A percentile compares a stretch with the other conserved stretches of the same genome.
Evolutionary conservation across 1,139 yeast genomes (phyloP).

Genomic region (Candida sp.): DNA sequence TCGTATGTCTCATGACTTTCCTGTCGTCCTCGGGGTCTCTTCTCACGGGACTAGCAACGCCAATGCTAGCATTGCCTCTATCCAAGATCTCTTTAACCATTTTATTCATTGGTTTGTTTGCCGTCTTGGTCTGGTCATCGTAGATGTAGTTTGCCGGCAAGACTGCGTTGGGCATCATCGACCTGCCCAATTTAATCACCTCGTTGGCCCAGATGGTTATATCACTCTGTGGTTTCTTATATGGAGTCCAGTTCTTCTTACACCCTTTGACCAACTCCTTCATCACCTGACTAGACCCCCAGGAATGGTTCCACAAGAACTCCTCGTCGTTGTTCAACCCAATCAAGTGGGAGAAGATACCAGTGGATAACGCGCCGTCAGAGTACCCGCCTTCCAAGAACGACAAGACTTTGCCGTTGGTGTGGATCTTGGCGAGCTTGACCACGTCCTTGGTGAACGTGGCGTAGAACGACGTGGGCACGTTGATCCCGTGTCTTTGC

Average conservation of each 20-base stretch:
- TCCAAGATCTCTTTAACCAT: slow-evolving; percentile 38
- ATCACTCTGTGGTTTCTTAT: slow-evolving; percentile 50
- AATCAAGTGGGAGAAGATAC: slow-evolving; percentile 77
- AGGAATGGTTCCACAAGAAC: slow-evolving; percentile 61
- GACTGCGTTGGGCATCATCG: slow-evolving; percentile 67
- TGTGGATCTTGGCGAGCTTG: slow-evolving; percentile 62
- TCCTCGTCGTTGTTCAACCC: slow-evolving; percentile 56
- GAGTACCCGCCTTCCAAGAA: slow-evolving; percentile 89
- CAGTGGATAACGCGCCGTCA: slow-evolving; percentile 82
- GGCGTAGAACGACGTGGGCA: slow-evolving; percentile 82
- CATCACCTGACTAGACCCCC: slow-evolving; percentile 68
- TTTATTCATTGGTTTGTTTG: slow-evolving; percentile 23
- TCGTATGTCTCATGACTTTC: slow-evolving; percentile 38
- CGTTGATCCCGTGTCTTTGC: slow-evolving; percentile 87
- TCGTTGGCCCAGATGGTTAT: slow-evolving; percentile 70
- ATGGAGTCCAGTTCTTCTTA: slow-evolving; percentile 66
- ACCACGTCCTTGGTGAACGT: slow-evolving; percentile 76
- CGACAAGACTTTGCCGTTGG: slow-evolving; percentile 68
- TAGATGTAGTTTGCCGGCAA: slow-evolving; percentile 45
- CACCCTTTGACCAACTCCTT: slow-evolving; percentile 75
- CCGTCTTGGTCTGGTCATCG: slow-evolving; percentile 24
- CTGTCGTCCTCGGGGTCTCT: slow-evolving; percentile 34
- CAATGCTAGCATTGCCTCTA: slow-evolving; percentile 9
- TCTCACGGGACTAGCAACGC: slow-evolving; percentile 24
- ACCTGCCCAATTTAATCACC: slow-evolving; percentile 67